These are phyloP conservation scores for Cornus kousa DNA, from an alignment of 148 eudicot species.

Conservation along the genomic window DNA sequence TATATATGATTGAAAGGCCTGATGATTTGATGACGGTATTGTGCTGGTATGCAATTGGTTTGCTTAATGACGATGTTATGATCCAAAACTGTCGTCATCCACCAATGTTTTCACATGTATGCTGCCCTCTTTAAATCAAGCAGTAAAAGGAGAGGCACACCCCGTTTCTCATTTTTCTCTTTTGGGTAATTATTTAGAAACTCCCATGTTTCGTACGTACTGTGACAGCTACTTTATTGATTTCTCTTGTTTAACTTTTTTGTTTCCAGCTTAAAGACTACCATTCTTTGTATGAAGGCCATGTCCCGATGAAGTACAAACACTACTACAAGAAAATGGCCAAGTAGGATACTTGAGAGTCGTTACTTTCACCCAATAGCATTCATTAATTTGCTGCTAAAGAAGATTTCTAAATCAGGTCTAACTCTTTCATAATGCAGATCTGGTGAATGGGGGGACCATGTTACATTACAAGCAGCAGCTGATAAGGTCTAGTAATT, in stretches of 20 bases:
- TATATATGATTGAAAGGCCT: not conserved
- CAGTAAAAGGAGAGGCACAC: not conserved
- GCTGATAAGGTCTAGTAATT: constrained; percentile 65
- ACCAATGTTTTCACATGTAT: not conserved
- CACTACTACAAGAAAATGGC: constrained; percentile 87
- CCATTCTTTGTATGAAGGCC: constrained; percentile 63
- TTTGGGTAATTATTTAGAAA: not conserved
- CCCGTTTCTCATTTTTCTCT: not conserved
- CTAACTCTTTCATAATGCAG: constrained; percentile 32
- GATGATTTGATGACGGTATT: not conserved
- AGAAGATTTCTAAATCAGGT: not conserved
- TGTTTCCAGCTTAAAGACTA: constrained; percentile 65
- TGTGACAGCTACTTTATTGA: constrained; percentile 1
- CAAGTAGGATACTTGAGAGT: constrained; percentile 47
- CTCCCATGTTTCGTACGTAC: not conserved
- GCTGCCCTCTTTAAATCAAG: not conserved
- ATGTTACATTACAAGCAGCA: constrained; percentile 90
- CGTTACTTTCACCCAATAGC: not conserved
- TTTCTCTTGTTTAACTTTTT: constrained; percentile 17
- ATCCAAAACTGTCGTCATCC: not conserved
- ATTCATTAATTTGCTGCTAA: constrained; percentile 9
- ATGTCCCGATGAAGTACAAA: constrained; percentile 93
- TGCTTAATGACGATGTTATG: not conserved
- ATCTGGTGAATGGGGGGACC: constrained; percentile 94
- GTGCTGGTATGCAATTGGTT: not conserved